Evolutionary conservation across 208 protist species (phyloP), one percentile per base, ranked within the genome.

Genomic region (Crithidia sp.): DNA sequence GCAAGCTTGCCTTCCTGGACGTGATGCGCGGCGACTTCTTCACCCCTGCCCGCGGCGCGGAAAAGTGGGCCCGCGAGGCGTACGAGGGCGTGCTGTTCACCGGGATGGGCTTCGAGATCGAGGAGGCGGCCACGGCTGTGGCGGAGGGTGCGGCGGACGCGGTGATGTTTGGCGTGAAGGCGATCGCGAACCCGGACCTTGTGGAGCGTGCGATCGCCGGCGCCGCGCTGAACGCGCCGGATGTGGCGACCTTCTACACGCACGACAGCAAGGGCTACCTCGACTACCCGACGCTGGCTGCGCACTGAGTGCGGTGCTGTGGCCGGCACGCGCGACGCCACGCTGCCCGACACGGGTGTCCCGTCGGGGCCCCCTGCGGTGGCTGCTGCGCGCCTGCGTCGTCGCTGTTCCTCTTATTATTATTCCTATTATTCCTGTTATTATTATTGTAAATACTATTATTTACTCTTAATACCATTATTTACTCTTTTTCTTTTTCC

Each of bases 141-240:
- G 59, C 40, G 53, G 55, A 65, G 44, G 79, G 82, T n/a, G 45
- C 71, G 58, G 76, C 77, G 45, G 91, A 95, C 70, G 78, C 60
- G 4, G 76, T 95, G n/a, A 45, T 73, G 19, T 91, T 92, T 44
- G 91, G 88, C 14, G 36, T 59, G 39, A 77, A 73, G 67, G 85
- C 82, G 28, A 84, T 94, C 45, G 82, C 87, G 14, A 94, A 93
- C 77, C 89, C 91, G 2, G 91, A 94, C 68, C 81, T 96, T 9
- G 76, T 89, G 17, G 55, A 73, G 10, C 83, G 89, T 13, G 79
- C 72, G 5, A 60, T 57, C 28, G 62, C 59, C 7, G 79, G 84
- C 36, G 78, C 70, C 47, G 52, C 37, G 62, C 76, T 91, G 62
- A 87, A 86, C 69, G 61, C n/a, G 61, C 59, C 71, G 8, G 17